A percentile compares a stretch with the other conserved stretches of the same genome.
These are phyloP conservation scores for Sonneratia alba DNA, from an alignment of 345 rosid genomes.

Conservation along the genomic window DNA sequence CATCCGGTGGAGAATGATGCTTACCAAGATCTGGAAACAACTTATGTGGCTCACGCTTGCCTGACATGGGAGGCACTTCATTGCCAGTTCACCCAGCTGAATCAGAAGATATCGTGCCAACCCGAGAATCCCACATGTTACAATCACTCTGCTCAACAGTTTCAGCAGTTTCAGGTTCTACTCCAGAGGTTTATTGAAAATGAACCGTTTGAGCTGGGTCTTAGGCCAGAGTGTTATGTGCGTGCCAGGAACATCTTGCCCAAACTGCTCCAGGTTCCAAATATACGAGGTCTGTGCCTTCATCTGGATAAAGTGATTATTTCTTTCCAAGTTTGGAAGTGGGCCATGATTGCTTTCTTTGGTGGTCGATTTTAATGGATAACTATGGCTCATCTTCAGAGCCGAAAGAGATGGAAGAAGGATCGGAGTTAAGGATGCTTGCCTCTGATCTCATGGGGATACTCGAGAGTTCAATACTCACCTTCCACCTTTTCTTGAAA, in stretches of 20 bases:
- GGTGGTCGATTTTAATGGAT: background rate
- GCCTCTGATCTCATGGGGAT: conserved; percentile 57
- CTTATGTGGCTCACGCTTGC: conserved; percentile 90
- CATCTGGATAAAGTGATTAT: background rate
- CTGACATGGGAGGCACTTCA: conserved; percentile 98
- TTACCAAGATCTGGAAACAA: conserved; percentile 68
- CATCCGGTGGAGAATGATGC: conserved; percentile 39
- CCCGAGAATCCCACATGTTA: conserved; percentile 52
- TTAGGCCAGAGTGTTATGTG: conserved; percentile 58
- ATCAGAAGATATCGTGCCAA: conserved; percentile 58
- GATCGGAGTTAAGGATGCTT: conserved; percentile 38
- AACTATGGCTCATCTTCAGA: conserved; percentile 38
- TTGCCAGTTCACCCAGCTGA: conserved; percentile 76
- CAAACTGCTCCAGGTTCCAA: conserved; percentile 80
- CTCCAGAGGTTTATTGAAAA: conserved; percentile 86
- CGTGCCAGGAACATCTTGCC: conserved; percentile 72
- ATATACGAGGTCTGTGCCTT: conserved; percentile 41
- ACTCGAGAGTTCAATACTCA: conserved; percentile 59
- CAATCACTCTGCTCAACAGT: conserved; percentile 73
- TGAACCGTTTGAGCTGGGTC: conserved; percentile 80
- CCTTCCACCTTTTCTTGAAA: conserved; percentile 60
- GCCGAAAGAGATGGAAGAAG: conserved; percentile 39
- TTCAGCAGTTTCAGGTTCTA: conserved; percentile 84
- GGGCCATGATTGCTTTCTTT: background rate
- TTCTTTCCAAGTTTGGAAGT: background rate